These are phyloP conservation scores for Pharus latifolius DNA, from an alignment of 176 grass and related monocot species.

Conservation along the genomic window DNA sequence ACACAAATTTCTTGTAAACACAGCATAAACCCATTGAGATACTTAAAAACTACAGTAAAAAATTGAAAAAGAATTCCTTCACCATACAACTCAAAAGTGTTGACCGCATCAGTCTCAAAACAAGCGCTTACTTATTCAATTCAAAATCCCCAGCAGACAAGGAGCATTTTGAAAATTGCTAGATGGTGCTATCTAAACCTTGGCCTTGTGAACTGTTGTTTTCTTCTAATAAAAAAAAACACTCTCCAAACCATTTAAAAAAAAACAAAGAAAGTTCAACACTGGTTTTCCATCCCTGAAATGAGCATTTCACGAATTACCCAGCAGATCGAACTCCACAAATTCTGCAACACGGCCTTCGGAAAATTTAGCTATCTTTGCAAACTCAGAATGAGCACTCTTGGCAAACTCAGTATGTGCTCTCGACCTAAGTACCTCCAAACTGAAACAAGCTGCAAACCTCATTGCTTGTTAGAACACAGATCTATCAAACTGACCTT, in stretches of 20 bases:
- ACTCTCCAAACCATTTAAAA: too few species aligned
- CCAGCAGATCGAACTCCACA: too few species aligned
- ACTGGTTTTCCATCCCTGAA: neutral
- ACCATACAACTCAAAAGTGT: neutral
- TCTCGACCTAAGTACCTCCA: neutral
- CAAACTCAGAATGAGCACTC: too few species aligned
- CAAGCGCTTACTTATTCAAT: neutral
- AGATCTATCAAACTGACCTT: neutral
- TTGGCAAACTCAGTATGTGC: neutral
- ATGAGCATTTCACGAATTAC: too few species aligned
- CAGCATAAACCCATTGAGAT: neutral
- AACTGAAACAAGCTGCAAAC: neutral
- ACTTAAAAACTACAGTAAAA: slow-evolving; percentile 1
- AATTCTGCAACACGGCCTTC: too few species aligned
- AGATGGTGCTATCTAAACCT: neutral
- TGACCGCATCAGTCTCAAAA: neutral
- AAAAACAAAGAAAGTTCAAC: neutral
- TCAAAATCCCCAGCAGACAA: neutral
- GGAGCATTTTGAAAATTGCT: too few species aligned
- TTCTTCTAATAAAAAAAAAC: neutral
- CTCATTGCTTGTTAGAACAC: neutral
- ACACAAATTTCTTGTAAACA: neutral
- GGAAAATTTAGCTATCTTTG: too few species aligned
- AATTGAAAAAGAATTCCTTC: neutral
- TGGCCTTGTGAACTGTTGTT: neutral